These are phyloP conservation scores for Ballota nigra DNA, from an alignment of 257 asterid species.

Conservation along the genomic window DNA sequence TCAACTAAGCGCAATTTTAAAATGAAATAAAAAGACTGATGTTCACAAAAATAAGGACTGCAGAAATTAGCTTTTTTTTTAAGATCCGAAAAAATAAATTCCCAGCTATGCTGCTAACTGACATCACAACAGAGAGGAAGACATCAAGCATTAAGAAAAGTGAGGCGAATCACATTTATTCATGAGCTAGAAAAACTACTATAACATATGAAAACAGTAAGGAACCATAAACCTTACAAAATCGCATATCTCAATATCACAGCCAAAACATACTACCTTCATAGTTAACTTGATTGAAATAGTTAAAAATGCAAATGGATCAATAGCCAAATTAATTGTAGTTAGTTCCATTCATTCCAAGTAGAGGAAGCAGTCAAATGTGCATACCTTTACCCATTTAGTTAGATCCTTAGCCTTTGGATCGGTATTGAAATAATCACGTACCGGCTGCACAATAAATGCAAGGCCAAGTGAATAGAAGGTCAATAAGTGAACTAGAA, in stretches of 20 bases:
- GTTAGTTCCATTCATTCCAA: background rate
- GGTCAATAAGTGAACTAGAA: background rate
- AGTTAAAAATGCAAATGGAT: background rate
- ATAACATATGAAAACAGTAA: background rate
- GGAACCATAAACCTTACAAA: background rate
- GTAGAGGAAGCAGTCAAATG: background rate
- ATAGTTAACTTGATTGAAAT: background rate
- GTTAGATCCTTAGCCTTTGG: conserved; percentile 64
- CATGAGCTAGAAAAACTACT: background rate
- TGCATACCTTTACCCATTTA: conserved; percentile 70
- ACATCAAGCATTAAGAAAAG: conserved; percentile 2
- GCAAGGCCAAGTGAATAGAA: conserved; percentile 4
- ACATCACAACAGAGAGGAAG: background rate
- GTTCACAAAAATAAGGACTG: background rate
- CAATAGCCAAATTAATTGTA: background rate
- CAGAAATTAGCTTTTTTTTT: background rate
- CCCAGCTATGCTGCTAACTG: background rate
- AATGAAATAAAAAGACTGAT: background rate
- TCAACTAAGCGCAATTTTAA: background rate
- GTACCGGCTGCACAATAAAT: conserved; percentile 59
- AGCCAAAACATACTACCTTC: too few relatives aligned
- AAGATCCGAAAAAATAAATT: conserved; percentile 12
- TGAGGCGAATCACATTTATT: background rate
- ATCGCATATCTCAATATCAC: background rate
- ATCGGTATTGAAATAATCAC: conserved; percentile 73